Base-by-base conservation (phyloP, 495 filamentous ascomycete species). In the Aspergillus panamensis region DNA sequence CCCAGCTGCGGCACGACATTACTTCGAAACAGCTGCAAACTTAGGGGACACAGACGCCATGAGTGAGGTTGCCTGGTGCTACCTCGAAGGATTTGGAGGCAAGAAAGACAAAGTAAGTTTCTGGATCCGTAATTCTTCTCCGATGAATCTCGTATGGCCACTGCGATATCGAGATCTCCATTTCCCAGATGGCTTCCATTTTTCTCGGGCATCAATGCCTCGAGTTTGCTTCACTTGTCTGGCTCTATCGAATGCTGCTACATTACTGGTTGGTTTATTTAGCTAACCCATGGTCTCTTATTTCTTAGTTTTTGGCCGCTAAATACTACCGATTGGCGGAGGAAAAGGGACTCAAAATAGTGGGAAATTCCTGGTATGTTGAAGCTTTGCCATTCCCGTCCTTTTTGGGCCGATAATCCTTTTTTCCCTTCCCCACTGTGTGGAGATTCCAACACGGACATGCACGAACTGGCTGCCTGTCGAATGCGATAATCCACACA, bases 41-140 rank as follows among this genome's bases (percentile, higher is more conserved):
- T 73, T 99, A 55, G 93, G 93, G 45, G 94, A 99, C 72, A 88
- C 88, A 39, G 94, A 99, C 78, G 95, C 93, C 45, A 96, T 97
- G 92, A 96, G 96, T 69, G 92, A 96, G 70, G 87, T 87, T 62
- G 94, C 87, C 21, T 95, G 92, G 91, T 99, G 95, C 73, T 97
- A 95, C 77, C 70, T 93, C 17, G 89, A 96, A 66, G 94, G 94
- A 12, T 96, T 95, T 72, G 94, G 94, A 21, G 89, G 88, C 57
- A 91, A 89, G 73, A 99, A 97, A 73, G 91, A 97, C 74, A 96
- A 95, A 89, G 94, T 97, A 76, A 69, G 90, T 45, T 61, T n/a
- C 25, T 58, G 25, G 30, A 59, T 60, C 47, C 57, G 48, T 57
- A 57, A 37, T 55, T 57, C 44, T 51, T 29, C 40, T 20, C 37